Conservation (phyloP, 1,284 basidiomycete genomes). For the Pseudozyma hubeiensis region DNA sequence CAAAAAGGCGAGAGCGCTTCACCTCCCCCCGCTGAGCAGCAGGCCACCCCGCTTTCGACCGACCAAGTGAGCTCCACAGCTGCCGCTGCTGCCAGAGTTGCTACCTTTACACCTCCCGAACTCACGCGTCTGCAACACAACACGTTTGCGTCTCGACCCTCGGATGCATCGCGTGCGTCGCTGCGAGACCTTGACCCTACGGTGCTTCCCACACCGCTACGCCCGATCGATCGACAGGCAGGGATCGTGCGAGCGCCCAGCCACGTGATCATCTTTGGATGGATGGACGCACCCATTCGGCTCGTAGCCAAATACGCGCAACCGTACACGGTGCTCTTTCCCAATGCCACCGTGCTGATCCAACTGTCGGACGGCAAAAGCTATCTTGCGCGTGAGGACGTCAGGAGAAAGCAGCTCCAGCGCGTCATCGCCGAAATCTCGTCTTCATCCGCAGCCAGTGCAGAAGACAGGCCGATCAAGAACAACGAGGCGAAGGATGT, state of each 20-base stretch:
- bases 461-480: slow-evolving; percentile 2
- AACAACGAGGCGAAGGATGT: slow-evolving; percentile 19
- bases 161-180: slow-evolving; percentile 18
- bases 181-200: slow-evolving; percentile 19
- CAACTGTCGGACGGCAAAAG: slow-evolving; percentile 54
- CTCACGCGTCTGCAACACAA: slow-evolving; percentile 34
- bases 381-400: slow-evolving; percentile 39
- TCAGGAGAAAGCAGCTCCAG: slow-evolving; percentile 25
- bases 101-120: slow-evolving; percentile 29
- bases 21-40: neutral
- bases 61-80: slow-evolving; percentile 6
- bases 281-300: slow-evolving; percentile 64
- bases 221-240: slow-evolving; percentile 15
- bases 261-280: slow-evolving; percentile 59
- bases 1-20: neutral
- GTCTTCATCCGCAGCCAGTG: neutral
- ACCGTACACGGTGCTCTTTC: slow-evolving; percentile 58
- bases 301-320: slow-evolving; percentile 61
- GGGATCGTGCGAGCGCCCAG: slow-evolving; percentile 12
- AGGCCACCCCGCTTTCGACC: neutral
- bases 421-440: slow-evolving; percentile 29
- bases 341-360: slow-evolving; percentile 56
- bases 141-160: slow-evolving; percentile 34
- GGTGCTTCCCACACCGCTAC: slow-evolving; percentile 24
- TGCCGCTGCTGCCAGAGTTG: slow-evolving; percentile 11